Evolutionary conservation across 202 grass and related monocot species (phyloP).

Genomic region (Dendrocalamus latiflorus): DNA sequence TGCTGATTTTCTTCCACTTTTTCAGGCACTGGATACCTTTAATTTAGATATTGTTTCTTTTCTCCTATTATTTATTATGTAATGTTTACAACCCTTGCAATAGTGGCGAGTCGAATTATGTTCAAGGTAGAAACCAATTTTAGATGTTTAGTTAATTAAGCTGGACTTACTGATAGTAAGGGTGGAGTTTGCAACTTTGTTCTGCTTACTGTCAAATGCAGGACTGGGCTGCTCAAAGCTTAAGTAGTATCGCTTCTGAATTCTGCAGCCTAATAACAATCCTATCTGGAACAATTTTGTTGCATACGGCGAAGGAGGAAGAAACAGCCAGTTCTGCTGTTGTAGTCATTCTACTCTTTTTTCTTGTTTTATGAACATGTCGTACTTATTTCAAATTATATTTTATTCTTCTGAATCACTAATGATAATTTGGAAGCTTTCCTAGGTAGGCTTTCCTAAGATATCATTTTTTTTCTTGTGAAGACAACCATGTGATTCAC

Average conservation of each 20-base stretch:
- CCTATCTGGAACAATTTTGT: conserved; percentile 82
- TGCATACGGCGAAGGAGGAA: conserved; percentile 67
- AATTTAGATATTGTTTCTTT: conserved; percentile 85
- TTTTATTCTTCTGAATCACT: too few relatives aligned
- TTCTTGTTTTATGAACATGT: not conserved
- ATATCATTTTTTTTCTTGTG: not conserved
- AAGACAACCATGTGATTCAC: not conserved
- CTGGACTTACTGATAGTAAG: not conserved
- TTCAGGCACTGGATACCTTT: conserved; percentile 91
- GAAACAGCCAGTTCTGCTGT: conserved; percentile 52
- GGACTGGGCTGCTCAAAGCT: conserved; percentile 80
- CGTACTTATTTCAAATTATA: too few relatives aligned
- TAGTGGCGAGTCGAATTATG: conserved; percentile 94
- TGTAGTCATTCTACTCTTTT: not conserved
- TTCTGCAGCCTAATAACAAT: conserved; percentile 84
- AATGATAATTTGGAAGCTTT: too few relatives aligned
- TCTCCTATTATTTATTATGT: conserved; percentile 97
- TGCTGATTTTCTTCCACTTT: conserved; percentile 17
- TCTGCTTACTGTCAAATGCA: conserved; percentile 31
- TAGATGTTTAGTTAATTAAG: not conserved
- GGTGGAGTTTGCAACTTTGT: not conserved
- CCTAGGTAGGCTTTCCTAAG: too few relatives aligned
- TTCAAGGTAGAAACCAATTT: conserved; percentile 65
- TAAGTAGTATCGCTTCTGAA: conserved; percentile 85
- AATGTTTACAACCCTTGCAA: conserved; percentile 92